Conservation (phyloP, 2,329 filamentous ascomycete genomes). For the Didymella pinodella region DNA sequence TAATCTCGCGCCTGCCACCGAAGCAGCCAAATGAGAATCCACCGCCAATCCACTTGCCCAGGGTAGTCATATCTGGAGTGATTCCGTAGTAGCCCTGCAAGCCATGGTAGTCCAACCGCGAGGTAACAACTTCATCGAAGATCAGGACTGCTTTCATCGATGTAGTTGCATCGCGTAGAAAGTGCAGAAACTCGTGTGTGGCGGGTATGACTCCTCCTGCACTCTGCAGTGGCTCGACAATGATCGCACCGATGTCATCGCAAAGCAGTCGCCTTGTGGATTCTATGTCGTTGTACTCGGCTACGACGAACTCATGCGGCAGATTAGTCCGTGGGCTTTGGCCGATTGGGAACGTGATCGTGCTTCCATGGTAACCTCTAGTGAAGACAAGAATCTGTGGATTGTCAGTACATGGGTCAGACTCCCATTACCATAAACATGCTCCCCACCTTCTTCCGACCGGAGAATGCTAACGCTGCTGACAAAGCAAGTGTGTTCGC, state of each 20-base stretch:
- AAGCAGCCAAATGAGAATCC: not conserved
- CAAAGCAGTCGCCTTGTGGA: not conserved
- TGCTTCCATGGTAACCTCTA: not conserved
- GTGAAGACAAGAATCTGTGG: not conserved
- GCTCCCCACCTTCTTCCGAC: not conserved
- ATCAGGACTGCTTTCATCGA: not conserved
- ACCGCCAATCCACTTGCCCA: not conserved
- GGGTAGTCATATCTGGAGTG: not conserved
- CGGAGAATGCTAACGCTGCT: not conserved
- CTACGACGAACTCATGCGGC: not conserved
- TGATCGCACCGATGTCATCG: not conserved
- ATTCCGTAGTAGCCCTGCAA: not conserved
- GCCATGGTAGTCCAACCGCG: not conserved
- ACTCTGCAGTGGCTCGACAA: not conserved
- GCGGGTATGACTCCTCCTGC: not conserved
- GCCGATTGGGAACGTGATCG: not conserved
- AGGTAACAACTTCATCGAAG: not conserved
- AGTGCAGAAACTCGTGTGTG: not conserved
- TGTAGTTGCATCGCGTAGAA: not conserved
- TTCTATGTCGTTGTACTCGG: not conserved
- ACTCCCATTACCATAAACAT: not conserved
- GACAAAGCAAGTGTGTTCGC: not conserved
- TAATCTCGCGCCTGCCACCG: not conserved
- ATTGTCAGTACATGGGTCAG: not conserved
- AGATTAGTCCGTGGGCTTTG: not conserved